A percentile compares a stretch with the other conserved stretches of the same genome.
Evolutionary conservation across 805 yeast species (phyloP).

Genomic region (Priceomyces melissophilus): DNA sequence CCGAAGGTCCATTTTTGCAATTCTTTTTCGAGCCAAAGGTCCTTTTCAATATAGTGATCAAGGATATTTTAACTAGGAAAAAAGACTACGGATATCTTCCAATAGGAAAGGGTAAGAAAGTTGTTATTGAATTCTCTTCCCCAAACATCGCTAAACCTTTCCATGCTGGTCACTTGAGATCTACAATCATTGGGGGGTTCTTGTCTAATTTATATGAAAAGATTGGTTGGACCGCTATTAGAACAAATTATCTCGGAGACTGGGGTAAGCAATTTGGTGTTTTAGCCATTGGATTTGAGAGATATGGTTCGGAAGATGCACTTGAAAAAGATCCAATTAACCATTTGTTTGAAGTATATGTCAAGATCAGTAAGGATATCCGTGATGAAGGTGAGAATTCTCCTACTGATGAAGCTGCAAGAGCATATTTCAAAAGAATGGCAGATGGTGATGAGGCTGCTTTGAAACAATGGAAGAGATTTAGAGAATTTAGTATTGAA

Average conservation of each 20-base stretch:
- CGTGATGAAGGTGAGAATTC: conserved; percentile 55
- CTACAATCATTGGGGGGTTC: conserved; percentile 97
- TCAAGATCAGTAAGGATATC: conserved; percentile 76
- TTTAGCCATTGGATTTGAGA: conserved; percentile 86
- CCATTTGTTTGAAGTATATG: conserved; percentile 93
- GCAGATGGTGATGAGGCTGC: conserved; percentile 90
- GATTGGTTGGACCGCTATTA: conserved; percentile 86
- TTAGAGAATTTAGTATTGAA: conserved; percentile 87
- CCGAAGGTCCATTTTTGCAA: conserved; percentile 89
- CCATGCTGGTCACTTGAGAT: conserved; percentile 98
- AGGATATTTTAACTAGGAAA: conserved; percentile 61
- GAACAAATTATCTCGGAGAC: conserved; percentile 96
- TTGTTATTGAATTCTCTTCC: conserved; percentile 87
- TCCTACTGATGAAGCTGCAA: conserved; percentile 74
- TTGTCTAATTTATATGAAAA: conserved; percentile 84
- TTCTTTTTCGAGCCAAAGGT: conserved; percentile 72
- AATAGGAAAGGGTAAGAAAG: conserved; percentile 65
- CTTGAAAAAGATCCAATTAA: conserved; percentile 80
- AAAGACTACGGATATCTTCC: conserved; percentile 71
- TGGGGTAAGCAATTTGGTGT: conserved; percentile 99
- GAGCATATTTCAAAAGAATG: conserved; percentile 84
- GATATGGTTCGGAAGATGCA: conserved; percentile 76
- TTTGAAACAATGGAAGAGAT: conserved; percentile 72
- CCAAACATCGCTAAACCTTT: conserved; percentile 99
- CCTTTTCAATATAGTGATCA: conserved; percentile 64